Evolutionary conservation across 2,329 filamentous ascomycete genomes (phyloP).

Genomic region (Akanthomyces dipterigenus): DNA sequence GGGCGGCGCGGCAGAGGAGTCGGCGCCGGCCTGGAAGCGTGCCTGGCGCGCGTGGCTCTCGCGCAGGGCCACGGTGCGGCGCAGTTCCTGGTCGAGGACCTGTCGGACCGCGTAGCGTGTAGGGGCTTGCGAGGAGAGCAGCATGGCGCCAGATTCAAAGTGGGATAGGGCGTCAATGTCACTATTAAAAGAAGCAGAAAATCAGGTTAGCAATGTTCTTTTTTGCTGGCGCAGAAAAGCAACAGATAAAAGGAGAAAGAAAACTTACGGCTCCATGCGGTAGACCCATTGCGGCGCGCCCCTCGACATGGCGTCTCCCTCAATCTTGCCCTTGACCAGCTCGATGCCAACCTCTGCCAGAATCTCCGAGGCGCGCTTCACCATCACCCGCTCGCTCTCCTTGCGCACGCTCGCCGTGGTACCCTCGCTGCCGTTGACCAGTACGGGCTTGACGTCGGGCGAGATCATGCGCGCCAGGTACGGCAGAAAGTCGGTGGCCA

Average conservation of each 20-base stretch:
- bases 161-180: slow-evolving; percentile 70
- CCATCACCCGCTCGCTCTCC: slow-evolving; percentile 74
- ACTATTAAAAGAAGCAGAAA: slow-evolving; percentile 24
- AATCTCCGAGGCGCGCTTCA: slow-evolving; percentile 70
- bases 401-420: slow-evolving; percentile 80
- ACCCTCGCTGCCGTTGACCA: slow-evolving; percentile 62
- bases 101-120: slow-evolving; percentile 90
- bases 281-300: slow-evolving; percentile 73
- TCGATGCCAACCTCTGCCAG: slow-evolving; percentile 77
- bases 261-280: slow-evolving; percentile 81
- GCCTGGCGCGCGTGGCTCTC: slow-evolving; percentile 61
- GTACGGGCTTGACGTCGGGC: slow-evolving; percentile 84
- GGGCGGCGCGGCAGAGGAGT: slow-evolving; percentile 8
- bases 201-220: background rate
- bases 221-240: slow-evolving; percentile 14
- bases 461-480: slow-evolving; percentile 78
- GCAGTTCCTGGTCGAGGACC: slow-evolving; percentile 85
- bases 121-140: slow-evolving; percentile 55
- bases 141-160: slow-evolving; percentile 61
- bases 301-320: slow-evolving; percentile 53
- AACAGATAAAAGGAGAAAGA: background rate
- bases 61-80: slow-evolving; percentile 61
- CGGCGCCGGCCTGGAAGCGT: slow-evolving; percentile 45
- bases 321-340: slow-evolving; percentile 75
- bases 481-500: slow-evolving; percentile 77